Conservation (phyloP, 2,329 filamentous ascomycete species). For the Colletotrichum eremochloae region DNA sequence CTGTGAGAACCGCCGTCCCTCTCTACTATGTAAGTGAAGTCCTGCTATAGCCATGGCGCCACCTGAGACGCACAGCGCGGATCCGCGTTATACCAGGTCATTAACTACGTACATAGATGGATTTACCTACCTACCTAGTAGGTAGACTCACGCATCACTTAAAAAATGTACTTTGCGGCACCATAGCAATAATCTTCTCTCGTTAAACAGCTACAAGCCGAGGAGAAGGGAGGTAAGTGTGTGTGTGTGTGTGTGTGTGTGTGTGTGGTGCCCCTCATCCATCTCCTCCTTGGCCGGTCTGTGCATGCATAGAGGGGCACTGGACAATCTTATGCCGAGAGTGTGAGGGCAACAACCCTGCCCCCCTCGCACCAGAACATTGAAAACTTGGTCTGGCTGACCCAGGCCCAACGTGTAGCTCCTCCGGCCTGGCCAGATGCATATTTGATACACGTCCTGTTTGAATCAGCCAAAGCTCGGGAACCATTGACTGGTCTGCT, state of each 20-base stretch:
- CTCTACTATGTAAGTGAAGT: background rate
- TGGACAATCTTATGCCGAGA: slow-evolving; percentile 26
- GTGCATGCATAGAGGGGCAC: slow-evolving; percentile 21
- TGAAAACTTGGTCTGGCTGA: background rate
- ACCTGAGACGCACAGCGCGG: slow-evolving; percentile 11
- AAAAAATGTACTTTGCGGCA: background rate
- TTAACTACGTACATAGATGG: background rate
- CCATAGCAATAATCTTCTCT: slow-evolving; percentile 5
- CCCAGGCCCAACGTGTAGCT: background rate
- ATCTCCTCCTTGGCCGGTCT: background rate
- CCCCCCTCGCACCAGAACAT: slow-evolving; percentile 34
- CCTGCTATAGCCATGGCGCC: slow-evolving; percentile 13
- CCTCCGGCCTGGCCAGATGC: slow-evolving; percentile 2
- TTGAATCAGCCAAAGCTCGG: slow-evolving; percentile 33
- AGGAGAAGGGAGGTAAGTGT: too few relatives aligned
- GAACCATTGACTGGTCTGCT: background rate
- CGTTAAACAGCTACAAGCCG: background rate
- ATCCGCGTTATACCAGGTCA: background rate
- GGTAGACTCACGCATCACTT: background rate
- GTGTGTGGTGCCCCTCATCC: background rate
- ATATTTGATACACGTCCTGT: slow-evolving; percentile 31
- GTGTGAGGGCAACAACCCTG: slow-evolving; percentile 38
- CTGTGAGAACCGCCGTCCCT: slow-evolving; percentile 9
- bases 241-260: background rate
- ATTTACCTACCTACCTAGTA: background rate